phyloP scores from a whole-genome alignment of 345 rosid species.

The Gossypium herbaceum region DNA sequence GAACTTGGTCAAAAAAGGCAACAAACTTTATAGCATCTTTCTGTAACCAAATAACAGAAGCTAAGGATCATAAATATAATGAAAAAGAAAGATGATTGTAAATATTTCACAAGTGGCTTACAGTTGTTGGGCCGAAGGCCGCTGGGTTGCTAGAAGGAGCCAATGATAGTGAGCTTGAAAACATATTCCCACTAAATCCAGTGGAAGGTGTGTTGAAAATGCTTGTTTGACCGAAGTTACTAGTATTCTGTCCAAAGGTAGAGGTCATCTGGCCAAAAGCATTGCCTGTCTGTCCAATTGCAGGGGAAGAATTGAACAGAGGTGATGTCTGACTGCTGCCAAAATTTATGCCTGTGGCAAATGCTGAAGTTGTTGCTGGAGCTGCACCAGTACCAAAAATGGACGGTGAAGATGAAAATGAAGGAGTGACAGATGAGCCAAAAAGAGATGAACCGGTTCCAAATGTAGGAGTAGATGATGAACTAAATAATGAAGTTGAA shows the following conservation, averaged over 20 bases:
- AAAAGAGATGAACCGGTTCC: conserved; percentile 41
- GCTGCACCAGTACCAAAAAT: conserved; percentile 5
- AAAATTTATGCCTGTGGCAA: conserved; percentile 17
- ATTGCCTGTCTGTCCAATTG: conserved; percentile 56
- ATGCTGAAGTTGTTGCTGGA: conserved; percentile 1
- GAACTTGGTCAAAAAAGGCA: not conserved
- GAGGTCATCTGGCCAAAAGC: conserved; percentile 53
- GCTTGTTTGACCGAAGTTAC: conserved; percentile 53
- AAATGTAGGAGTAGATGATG: conserved; percentile 44
- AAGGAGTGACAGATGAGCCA: conserved; percentile 45
- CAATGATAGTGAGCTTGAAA: conserved; percentile 47
- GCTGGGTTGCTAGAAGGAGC: conserved; percentile 38
- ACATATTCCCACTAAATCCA: conserved; percentile 39
- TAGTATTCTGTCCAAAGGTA: conserved; percentile 43
- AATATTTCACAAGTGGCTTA: conserved; percentile 27
- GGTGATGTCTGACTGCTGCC: conserved; percentile 51
- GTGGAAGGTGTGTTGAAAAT: conserved; percentile 50
- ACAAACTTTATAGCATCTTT: not conserved
- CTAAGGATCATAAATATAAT: not conserved
- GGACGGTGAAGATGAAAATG: conserved; percentile 56
- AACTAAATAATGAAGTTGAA: conserved; percentile 43
- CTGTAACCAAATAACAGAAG: not conserved
- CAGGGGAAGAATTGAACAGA: conserved; percentile 45
- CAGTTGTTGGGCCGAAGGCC: conserved; percentile 51
- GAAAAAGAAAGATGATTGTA: not conserved